Evolutionary conservation across 257 asterid species (phyloP).

Genomic region (Hygrophila difformis): DNA sequence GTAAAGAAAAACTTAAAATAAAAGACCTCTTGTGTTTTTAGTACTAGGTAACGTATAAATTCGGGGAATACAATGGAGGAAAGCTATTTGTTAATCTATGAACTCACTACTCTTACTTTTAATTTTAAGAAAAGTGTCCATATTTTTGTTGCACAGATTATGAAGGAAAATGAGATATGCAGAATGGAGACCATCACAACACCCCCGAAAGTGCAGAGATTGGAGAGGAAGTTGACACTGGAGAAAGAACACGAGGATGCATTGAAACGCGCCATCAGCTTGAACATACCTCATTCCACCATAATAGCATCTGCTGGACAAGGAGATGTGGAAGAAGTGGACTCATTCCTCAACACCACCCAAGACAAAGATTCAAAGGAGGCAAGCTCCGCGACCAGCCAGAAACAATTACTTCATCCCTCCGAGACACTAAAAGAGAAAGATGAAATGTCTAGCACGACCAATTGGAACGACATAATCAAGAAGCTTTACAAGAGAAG

Average conservation of each 20-base stretch:
- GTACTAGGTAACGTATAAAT: too few relatives aligned
- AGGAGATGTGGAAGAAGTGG: too few relatives aligned
- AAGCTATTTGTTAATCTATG: too few relatives aligned
- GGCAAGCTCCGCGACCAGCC: constrained; percentile 16
- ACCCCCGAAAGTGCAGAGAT: constrained; percentile 57
- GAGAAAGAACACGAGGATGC: constrained; percentile 93
- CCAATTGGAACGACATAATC: constrained; percentile 68
- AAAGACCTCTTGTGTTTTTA: too few relatives aligned
- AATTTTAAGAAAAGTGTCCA: too few relatives aligned
- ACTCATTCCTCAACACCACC: constrained; percentile 15
- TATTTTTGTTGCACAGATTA: constrained; percentile 26
- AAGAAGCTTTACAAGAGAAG: constrained; percentile 50
- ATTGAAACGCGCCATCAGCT: constrained; percentile 71
- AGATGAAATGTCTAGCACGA: constrained; percentile 42
- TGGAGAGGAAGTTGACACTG: constrained; percentile 51
- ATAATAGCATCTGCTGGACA: constrained; percentile 21
- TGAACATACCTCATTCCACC: constrained; percentile 85
- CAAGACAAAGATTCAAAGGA: constrained; percentile 21
- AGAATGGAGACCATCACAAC: constrained; percentile 32
- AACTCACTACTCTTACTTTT: too few relatives aligned
- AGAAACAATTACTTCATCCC: constrained; percentile 12
- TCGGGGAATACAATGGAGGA: too few relatives aligned
- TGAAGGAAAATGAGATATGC: constrained; percentile 41
- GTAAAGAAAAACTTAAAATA: too few relatives aligned
- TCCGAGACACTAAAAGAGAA: constrained; percentile 16